Conservation (phyloP, 106 monocot species). For the Agapanthus africanus region DNA sequence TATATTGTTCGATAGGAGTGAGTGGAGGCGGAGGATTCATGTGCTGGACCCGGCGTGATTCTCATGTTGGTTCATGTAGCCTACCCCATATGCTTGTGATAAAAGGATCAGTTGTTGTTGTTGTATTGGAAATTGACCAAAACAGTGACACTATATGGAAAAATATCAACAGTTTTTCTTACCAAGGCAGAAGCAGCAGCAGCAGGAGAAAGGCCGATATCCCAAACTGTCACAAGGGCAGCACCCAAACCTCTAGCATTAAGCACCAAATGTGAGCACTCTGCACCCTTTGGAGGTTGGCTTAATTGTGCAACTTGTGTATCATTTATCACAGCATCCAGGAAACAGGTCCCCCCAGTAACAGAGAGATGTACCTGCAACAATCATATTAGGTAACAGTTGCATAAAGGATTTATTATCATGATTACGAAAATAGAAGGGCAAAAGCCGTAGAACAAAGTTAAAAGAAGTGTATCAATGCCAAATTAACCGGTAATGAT, state of each 20-base stretch:
- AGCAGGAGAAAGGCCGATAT: conserved; percentile 86
- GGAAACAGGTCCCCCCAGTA: conserved; percentile 79
- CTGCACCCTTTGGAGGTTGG: conserved; percentile 28
- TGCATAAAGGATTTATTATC: background rate
- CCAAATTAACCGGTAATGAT: background rate
- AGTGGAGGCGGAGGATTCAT: too few relatives aligned
- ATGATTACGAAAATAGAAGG: background rate
- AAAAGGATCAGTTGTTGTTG: too few relatives aligned
- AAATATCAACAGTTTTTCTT: conserved; percentile 12
- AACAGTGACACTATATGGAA: background rate
- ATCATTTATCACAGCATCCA: conserved; percentile 68
- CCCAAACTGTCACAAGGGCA: conserved; percentile 72
- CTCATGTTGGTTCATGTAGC: too few relatives aligned
- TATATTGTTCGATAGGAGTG: too few relatives aligned
- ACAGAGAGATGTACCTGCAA: conserved; percentile 70
- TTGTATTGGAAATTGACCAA: conserved; percentile 3
- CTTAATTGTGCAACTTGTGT: conserved; percentile 54
- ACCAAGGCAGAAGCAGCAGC: conserved; percentile 57
- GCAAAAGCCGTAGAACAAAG: background rate
- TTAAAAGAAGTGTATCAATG: background rate
- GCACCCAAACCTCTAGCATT: conserved; percentile 61
- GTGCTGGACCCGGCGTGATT: too few relatives aligned
- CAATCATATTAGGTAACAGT: background rate
- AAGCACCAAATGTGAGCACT: conserved; percentile 55
- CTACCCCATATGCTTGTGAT: too few relatives aligned